phyloP scores from a whole-genome alignment of 1,139 yeast genomes.

The Taphrina deformans region DNA sequence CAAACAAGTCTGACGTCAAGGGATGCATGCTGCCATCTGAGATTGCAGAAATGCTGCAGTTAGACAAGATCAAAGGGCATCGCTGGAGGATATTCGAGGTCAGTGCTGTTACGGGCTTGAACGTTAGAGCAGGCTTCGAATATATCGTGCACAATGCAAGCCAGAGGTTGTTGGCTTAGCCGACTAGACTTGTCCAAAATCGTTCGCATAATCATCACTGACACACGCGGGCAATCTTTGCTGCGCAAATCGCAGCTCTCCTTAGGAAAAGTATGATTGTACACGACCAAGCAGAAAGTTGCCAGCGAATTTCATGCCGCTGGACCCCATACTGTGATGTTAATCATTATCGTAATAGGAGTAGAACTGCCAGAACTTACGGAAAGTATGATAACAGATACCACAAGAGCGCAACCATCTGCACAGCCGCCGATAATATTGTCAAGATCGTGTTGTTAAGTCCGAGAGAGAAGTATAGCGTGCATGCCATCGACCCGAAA shows the following conservation, averaged over 20 bases:
- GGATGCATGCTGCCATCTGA: constrained; percentile 40
- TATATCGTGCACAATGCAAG: constrained; percentile 21
- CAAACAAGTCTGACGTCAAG: constrained; percentile 52
- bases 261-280: constrained; percentile 9
- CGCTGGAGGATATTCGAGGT: constrained; percentile 49
- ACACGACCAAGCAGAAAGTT: constrained; percentile 15
- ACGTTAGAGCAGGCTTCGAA: constrained; percentile 15
- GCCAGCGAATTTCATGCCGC: constrained; percentile 31
- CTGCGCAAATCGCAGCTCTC: no score
- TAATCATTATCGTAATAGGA: no score
- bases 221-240: not conserved
- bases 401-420: constrained; percentile 80
- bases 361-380: constrained; percentile 42
- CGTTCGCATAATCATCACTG: not conserved
- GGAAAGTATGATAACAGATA: constrained; percentile 93
- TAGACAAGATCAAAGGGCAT: constrained; percentile 54
- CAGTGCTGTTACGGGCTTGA: constrained; percentile 60
- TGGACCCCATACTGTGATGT: constrained; percentile 18
- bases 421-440: constrained; percentile 69
- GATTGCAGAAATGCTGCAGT: constrained; percentile 39
- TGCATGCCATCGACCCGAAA: constrained; percentile 68
- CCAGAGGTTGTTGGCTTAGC: constrained; percentile 6
- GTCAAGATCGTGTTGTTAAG: constrained; percentile 74
- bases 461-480: constrained; percentile 60
- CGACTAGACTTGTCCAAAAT: not conserved